Conservation (phyloP, 805 yeast genomes). For the Candida maltosa region DNA sequence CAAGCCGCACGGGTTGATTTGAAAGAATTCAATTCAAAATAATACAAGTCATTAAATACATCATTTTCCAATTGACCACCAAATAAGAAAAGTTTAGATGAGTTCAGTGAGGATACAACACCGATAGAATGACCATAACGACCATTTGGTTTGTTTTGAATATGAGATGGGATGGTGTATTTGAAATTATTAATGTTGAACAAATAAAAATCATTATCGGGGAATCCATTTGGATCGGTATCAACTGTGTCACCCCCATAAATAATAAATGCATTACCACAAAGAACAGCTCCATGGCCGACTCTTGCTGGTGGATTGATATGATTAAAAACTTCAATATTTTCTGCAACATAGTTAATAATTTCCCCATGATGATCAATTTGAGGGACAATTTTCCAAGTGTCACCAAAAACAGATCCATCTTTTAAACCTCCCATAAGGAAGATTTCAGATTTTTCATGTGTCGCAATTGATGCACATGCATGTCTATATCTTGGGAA, state of each 20-base stretch:
- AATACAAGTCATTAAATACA: constrained; percentile 78
- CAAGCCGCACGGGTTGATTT: constrained; percentile 81
- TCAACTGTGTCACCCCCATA: constrained; percentile 96
- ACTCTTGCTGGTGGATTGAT: constrained; percentile 93
- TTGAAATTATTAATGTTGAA: constrained; percentile 56
- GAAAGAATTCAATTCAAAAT: constrained; percentile 83
- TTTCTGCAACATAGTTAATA: constrained; percentile 26
- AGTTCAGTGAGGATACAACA: constrained; percentile 53
- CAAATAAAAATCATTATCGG: constrained; percentile 87
- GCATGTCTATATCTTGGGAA: constrained; percentile 95
- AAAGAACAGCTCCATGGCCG: constrained; percentile 87
- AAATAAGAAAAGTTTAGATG: constrained; percentile 67
- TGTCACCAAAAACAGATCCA: constrained; percentile 88
- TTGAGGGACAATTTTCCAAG: constrained; percentile 78
- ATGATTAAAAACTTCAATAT: constrained; percentile 52
- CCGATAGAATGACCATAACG: constrained; percentile 92
- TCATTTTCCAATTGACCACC: constrained; percentile 93
- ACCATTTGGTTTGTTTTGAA: constrained; percentile 70
- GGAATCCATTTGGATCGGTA: constrained; percentile 67
- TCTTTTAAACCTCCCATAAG: constrained; percentile 96
- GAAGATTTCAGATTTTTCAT: constrained; percentile 77
- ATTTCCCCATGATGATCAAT: constrained; percentile 17
- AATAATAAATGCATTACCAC: constrained; percentile 92
- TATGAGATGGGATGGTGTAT: constrained; percentile 43
- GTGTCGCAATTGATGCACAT: constrained; percentile 63